These are phyloP conservation scores for Cydonia oblonga DNA, from an alignment of 331 rosid species.

Conservation along the genomic window DNA sequence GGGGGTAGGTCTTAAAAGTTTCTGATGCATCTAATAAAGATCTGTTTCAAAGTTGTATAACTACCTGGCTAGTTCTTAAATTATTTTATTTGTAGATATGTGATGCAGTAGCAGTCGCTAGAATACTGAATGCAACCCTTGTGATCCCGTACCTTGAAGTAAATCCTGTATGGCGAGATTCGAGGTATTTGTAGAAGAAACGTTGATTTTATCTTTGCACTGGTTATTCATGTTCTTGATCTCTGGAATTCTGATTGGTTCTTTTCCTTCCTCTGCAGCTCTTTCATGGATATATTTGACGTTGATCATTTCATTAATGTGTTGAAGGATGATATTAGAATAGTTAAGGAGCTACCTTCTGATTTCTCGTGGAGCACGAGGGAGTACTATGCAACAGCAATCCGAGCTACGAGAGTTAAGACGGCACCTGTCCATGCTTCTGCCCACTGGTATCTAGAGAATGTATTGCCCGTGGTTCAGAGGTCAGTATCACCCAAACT, in stretches of 20 bases:
- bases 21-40: not conserved
- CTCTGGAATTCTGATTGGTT: conserved; percentile 11
- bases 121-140: conserved; percentile 82
- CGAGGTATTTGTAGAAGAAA: conserved; percentile 39
- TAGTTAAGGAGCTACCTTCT: conserved; percentile 68
- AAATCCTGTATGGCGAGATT: conserved; percentile 86
- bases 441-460: conserved; percentile 72
- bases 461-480: conserved; percentile 60
- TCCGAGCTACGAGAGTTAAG: conserved; percentile 62
- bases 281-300: conserved; percentile 81
- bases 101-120: conserved; percentile 89
- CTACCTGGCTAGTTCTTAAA: not conserved
- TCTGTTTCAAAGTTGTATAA: not conserved
- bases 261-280: conserved; percentile 40
- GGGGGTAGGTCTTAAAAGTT: conserved; percentile 59
- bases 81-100: conserved; percentile 46
- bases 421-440: conserved; percentile 77
- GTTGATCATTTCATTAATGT: conserved; percentile 84
- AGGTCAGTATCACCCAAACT: conserved; percentile 48
- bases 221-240: not conserved
- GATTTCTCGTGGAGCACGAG: conserved; percentile 75
- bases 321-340: conserved; percentile 67
- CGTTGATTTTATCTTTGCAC: not conserved
- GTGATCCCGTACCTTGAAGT: conserved; percentile 85
- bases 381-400: conserved; percentile 53